Evolutionary conservation across 768 basidiomycete genomes (phyloP).

Genomic region (Crassisporium funariophilum): DNA sequence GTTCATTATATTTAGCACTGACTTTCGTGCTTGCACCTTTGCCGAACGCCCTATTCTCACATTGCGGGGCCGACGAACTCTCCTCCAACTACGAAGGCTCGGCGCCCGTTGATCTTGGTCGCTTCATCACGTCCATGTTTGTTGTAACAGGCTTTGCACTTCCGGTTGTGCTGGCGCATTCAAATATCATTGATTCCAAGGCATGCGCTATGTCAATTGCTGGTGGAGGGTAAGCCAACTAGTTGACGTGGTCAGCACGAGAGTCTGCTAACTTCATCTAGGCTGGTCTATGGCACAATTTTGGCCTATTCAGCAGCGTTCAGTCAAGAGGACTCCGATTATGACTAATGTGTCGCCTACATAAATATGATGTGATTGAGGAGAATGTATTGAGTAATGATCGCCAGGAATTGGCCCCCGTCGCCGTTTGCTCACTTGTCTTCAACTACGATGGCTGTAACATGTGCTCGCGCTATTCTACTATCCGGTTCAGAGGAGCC

Average conservation of each 20-base stretch:
- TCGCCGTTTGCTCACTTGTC: conserved; percentile 3
- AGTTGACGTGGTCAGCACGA: background rate
- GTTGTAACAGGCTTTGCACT: conserved; percentile 94
- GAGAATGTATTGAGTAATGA: background rate
- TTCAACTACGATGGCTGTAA: conserved; percentile 33
- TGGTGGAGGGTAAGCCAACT: conserved; percentile 76
- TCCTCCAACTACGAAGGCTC: conserved; percentile 71
- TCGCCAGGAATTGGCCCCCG: background rate
- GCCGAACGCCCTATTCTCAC: conserved; percentile 92
- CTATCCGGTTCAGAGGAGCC: conserved; percentile 26
- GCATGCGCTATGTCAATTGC: conserved; percentile 95
- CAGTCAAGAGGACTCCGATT: conserved; percentile 81
- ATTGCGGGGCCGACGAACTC: conserved; percentile 91
- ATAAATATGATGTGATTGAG: conserved; percentile 9
- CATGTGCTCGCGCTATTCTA: conserved; percentile 42
- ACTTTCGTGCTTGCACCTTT: conserved; percentile 95
- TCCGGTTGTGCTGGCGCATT: conserved; percentile 90
- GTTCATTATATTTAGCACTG: conserved; percentile 58
- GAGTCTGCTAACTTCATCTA: conserved; percentile 26
- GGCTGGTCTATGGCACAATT: conserved; percentile 90
- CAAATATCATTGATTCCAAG: conserved; percentile 78
- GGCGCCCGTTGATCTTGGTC: conserved; percentile 85
- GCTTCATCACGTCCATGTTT: conserved; percentile 88
- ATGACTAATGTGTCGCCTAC: conserved; percentile 48
- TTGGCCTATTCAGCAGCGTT: conserved; percentile 85